A percentile compares a stretch with the other conserved stretches of the same genome.
phyloP scores from a whole-genome alignment of 495 filamentous ascomycete genomes.

The Chaetomium tenue region DNA sequence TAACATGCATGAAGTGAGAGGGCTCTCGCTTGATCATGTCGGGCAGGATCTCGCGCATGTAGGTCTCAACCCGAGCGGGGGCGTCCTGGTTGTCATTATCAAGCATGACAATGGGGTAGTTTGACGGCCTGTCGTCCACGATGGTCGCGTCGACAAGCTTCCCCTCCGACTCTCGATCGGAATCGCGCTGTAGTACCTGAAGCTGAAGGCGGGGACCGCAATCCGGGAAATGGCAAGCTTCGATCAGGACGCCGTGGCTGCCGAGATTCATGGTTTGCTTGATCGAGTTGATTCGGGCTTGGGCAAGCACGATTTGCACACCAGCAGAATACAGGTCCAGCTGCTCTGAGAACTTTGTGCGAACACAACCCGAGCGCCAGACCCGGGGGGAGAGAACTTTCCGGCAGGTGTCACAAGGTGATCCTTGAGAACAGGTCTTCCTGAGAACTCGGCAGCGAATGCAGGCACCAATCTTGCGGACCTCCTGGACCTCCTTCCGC shows the following conservation, averaged over 20 bases:
- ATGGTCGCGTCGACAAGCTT: constrained; percentile 41
- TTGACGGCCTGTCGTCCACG: constrained; percentile 32
- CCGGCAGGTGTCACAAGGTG: constrained; percentile 76
- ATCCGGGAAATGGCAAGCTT: constrained; percentile 67
- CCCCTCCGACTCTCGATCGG: constrained; percentile 42
- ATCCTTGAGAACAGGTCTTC: constrained; percentile 79
- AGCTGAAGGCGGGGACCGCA: constrained; percentile 53
- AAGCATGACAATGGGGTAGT: constrained; percentile 54
- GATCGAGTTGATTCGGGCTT: constrained; percentile 60
- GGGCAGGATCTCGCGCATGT: constrained; percentile 63
- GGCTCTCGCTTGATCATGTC: constrained; percentile 63
- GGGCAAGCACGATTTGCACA: constrained; percentile 66
- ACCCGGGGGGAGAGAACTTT: constrained; percentile 74
- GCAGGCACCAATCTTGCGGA: constrained; percentile 78
- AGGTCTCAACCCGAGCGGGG: constrained; percentile 62
- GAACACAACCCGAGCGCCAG: constrained; percentile 77
- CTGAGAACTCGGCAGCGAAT: constrained; percentile 83
- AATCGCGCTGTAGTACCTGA: constrained; percentile 53
- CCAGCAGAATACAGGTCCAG: constrained; percentile 70
- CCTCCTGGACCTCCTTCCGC: constrained; percentile 75
- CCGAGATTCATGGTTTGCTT: constrained; percentile 57
- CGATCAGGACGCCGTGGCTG: constrained; percentile 59
- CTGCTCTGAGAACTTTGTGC: constrained; percentile 70
- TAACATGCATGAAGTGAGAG: constrained; percentile 66
- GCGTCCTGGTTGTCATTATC: constrained; percentile 69